Evolutionary conservation across 305 asterid genomes (phyloP).

Genomic region (Lippia alba): DNA sequence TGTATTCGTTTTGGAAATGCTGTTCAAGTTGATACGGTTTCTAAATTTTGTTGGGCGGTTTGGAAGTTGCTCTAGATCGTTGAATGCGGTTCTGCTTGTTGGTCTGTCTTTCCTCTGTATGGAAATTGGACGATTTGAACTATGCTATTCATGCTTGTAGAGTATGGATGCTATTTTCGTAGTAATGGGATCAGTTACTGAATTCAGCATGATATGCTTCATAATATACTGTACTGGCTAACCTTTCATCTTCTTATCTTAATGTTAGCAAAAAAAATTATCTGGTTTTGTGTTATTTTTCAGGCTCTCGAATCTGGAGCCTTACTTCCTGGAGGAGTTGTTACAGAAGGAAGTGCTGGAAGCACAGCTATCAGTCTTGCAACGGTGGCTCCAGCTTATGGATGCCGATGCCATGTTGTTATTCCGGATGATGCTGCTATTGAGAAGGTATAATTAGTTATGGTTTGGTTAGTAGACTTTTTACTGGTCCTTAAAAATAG

Average conservation of each 20-base stretch:
- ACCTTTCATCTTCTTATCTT: background rate
- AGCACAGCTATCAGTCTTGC: slow-evolving; percentile 98
- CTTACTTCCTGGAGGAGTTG: slow-evolving; percentile 80
- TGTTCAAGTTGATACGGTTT: background rate
- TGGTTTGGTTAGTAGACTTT: no score
- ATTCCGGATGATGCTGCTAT: slow-evolving; percentile 97
- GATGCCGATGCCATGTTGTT: slow-evolving; percentile 94
- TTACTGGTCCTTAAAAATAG: background rate
- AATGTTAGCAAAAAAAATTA: background rate
- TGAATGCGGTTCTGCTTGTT: slow-evolving; percentile 2
- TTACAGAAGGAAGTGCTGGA: slow-evolving; percentile 98
- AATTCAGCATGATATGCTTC: background rate
- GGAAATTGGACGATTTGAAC: slow-evolving; percentile 22
- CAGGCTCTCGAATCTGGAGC: slow-evolving; percentile 87
- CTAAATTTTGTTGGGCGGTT: background rate
- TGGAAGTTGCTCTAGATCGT: background rate
- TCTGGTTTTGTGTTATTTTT: slow-evolving; percentile 21
- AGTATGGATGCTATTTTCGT: background rate
- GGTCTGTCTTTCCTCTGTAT: background rate
- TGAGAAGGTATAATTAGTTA: slow-evolving; percentile 65
- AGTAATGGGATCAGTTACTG: background rate
- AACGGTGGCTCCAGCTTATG: slow-evolving; percentile 92
- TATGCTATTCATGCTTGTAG: background rate
- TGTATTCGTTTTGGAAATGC: background rate
- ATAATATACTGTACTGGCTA: background rate